A percentile compares a stretch with the other conserved stretches of the same genome.
phyloP scores from a whole-genome alignment of 768 basidiomycete species.

The Baorangia bicolor region DNA sequence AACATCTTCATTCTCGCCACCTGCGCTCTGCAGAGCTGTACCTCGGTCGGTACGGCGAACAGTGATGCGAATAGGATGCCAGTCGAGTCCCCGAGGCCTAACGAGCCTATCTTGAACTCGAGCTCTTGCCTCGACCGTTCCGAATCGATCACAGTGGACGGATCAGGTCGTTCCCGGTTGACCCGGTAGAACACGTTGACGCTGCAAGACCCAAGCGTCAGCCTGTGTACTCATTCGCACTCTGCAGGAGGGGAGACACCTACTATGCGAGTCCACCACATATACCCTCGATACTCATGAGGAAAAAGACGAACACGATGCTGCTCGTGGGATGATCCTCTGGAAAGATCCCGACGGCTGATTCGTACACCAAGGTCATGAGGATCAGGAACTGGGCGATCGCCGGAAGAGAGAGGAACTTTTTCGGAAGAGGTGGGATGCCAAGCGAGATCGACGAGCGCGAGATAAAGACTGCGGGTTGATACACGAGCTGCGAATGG shows the following conservation, averaged over 20 bases:
- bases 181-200: constrained; percentile 86
- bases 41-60: constrained; percentile 50
- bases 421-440: constrained; percentile 70
- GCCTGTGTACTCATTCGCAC: background rate
- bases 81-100: constrained; percentile 81
- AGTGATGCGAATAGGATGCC: constrained; percentile 55
- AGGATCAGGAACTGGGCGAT: constrained; percentile 69
- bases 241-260: constrained; percentile 23
- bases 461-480: constrained; percentile 90
- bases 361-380: constrained; percentile 59
- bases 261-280: constrained; percentile 93
- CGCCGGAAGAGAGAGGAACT: constrained; percentile 72
- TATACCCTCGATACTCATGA: constrained; percentile 86
- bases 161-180: constrained; percentile 65
- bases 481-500: constrained; percentile 66
- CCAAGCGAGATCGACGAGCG: constrained; percentile 88
- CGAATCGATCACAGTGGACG: constrained; percentile 44
- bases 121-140: constrained; percentile 72
- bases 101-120: constrained; percentile 88
- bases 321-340: constrained; percentile 43
- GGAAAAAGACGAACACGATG: constrained; percentile 64
- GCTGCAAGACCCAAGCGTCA: constrained; percentile 36
- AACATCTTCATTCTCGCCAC: constrained; percentile 65
- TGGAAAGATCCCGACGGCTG: constrained; percentile 64
- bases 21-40: constrained; percentile 74